Base-by-base conservation (phyloP, 768 basidiomycete species). In the Collybiopsis luxurians region DNA sequence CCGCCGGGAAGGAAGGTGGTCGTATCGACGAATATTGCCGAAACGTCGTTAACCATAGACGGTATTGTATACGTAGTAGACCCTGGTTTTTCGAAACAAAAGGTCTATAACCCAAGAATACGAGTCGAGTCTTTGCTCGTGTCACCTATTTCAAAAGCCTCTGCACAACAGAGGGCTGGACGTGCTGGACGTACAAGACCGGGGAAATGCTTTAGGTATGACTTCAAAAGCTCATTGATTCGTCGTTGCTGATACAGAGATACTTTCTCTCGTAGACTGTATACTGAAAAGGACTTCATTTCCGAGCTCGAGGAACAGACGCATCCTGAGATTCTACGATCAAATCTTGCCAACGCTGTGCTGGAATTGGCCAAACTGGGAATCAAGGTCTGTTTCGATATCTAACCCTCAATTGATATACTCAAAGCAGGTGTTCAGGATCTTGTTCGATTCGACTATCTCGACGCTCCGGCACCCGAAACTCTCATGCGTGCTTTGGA, bases 11-110 rank as follows among this genome's bases (percentile, higher is more conserved):
- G 96, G 58, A 99, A 99, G 70, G 83, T 98, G 43, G 90, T 99
- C 30, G 78, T 99, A 0, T 92, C 95, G 9, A 99, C 96, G 27
- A 99, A 98, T 68, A 94, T 98, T 57, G 97, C 97, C 2, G 96
- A 99, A 72, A 98, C 96, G 1, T 96, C 94, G 2, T 74, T 98
- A 42, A 99, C 96, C 2, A 98, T 99, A 57, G 96, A 99, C 63
- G 96, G 96, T 21, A 98, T 99, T 64, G 95, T 99, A n/a, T 99
- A 98, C 64, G 96, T 98, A 56, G 95, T 98, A 45, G 96, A 98
- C 66, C 93, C 95, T 0, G 95, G 95, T 1, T 97, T 98, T 75
- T 95, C 90, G 31, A 96, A 99, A 73, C 96, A 98, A 73, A 98
- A 96, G 68, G 89, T 98, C 48, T 99, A 98, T 77, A 98, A 98